These are phyloP conservation scores for Trichoderma oligosporum DNA, from an alignment of 2,329 filamentous ascomycete genomes.

Conservation along the genomic window DNA sequence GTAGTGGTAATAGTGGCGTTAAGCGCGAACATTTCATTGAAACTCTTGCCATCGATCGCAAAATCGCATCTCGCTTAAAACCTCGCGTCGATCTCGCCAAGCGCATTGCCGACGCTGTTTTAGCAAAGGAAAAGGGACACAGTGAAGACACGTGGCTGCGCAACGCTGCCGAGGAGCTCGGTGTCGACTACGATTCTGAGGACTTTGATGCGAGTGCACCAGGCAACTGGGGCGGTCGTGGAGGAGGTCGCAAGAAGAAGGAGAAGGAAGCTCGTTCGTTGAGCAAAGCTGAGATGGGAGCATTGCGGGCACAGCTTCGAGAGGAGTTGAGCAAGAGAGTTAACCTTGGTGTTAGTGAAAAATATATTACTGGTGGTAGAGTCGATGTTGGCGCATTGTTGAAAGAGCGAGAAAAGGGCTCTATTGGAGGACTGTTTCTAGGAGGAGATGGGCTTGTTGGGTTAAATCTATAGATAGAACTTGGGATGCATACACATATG, in stretches of 20 bases:
- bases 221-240: conserved; percentile 62
- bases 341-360: conserved; percentile 83
- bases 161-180: conserved; percentile 83
- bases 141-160: conserved; percentile 83
- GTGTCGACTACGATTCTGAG: conserved; percentile 89
- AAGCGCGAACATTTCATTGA: conserved; percentile 66
- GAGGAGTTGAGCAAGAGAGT: conserved; percentile 67
- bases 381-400: conserved; percentile 76
- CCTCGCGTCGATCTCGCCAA: conserved; percentile 79
- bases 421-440: conserved; percentile 33
- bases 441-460: conserved; percentile 39
- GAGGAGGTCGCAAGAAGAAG: conserved; percentile 68
- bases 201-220: conserved; percentile 76
- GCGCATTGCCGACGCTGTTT: conserved; percentile 72
- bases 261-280: conserved; percentile 65
- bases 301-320: conserved; percentile 67
- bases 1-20: conserved; percentile 44
- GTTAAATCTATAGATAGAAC: conserved; percentile 14
- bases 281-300: conserved; percentile 69
- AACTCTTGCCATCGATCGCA: conserved; percentile 78
- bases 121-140: conserved; percentile 83
- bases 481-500: not conserved
- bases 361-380: conserved; percentile 77
- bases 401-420: conserved; percentile 52
- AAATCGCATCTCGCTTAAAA: conserved; percentile 71